A percentile compares a stretch with the other conserved stretches of the same genome.
Evolutionary conservation across 768 basidiomycete genomes (phyloP).

Genomic region (Amylocystis lapponica): DNA sequence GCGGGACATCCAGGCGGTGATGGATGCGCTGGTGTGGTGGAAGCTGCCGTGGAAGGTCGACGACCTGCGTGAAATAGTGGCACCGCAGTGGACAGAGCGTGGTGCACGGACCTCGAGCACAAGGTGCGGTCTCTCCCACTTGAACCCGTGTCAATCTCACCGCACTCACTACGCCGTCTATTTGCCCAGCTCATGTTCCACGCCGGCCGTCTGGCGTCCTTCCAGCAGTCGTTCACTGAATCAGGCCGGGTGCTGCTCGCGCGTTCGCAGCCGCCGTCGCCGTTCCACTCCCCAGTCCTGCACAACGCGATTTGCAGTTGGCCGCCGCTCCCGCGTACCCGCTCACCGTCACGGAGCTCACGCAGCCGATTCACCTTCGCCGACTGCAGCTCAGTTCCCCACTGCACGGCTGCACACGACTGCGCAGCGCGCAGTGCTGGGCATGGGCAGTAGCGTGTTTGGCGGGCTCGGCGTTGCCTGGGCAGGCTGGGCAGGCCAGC

Average conservation of each 20-base stretch:
- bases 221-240: conserved; percentile 39
- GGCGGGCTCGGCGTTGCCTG: conserved; percentile 51
- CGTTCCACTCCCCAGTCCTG: conserved; percentile 49
- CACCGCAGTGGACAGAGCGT: conserved; percentile 26
- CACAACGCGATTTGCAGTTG: conserved; percentile 53
- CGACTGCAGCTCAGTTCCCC: conserved; percentile 50
- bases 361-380: conserved; percentile 44
- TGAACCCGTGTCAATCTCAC: too few relatives aligned
- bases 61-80: conserved; percentile 31
- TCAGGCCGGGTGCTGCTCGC: conserved; percentile 37
- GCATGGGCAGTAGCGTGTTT: conserved; percentile 42
- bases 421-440: conserved; percentile 52
- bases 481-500: conserved; percentile 57
- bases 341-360: conserved; percentile 43
- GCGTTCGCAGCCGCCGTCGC: conserved; percentile 30
- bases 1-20: conserved; percentile 24
- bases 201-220: conserved; percentile 48
- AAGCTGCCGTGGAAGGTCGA: conserved; percentile 35
- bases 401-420: conserved; percentile 57
- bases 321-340: conserved; percentile 38
- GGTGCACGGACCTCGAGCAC: conserved; percentile 31
- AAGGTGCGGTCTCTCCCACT: too few relatives aligned
- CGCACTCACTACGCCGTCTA: not conserved
- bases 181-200: conserved; percentile 56
- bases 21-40: conserved; percentile 35